These are phyloP conservation scores for Ophiostoma ulmi DNA, from an alignment of 2,329 filamentous ascomycete species.

Conservation along the genomic window DNA sequence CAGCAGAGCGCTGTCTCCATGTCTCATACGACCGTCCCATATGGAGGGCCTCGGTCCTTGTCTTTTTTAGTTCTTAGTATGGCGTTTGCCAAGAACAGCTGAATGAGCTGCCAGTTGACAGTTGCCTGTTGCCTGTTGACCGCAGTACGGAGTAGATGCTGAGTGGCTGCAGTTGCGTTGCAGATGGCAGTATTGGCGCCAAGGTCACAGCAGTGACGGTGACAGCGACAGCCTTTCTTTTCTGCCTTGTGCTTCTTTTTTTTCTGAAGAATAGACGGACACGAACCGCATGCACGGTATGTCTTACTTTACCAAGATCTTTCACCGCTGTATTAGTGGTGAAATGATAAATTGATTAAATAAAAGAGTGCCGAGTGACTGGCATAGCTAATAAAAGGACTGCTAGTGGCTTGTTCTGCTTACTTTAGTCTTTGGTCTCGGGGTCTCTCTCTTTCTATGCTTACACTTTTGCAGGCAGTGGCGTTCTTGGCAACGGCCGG, in stretches of 20 bases:
- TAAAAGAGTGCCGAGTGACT: background rate
- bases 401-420: background rate
- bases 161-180: no score
- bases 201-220: background rate
- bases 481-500: slow-evolving; percentile 6
- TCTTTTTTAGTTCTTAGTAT: background rate
- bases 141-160: no score
- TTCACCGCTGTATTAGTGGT: background rate
- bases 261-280: background rate
- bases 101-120: no score
- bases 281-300: background rate
- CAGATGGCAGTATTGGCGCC: background rate
- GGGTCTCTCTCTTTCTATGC: no score
- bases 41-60: background rate
- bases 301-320: background rate
- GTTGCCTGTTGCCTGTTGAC: background rate
- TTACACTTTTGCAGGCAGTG: background rate
- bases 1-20: background rate
- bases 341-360: no score
- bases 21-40: background rate
- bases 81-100: no score
- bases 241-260: background rate
- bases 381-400: background rate
- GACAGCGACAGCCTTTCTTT: background rate
- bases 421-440: no score